Base-by-base conservation (phyloP, 75 land plant genomes). In the Chamaecyparis obtusa region DNA sequence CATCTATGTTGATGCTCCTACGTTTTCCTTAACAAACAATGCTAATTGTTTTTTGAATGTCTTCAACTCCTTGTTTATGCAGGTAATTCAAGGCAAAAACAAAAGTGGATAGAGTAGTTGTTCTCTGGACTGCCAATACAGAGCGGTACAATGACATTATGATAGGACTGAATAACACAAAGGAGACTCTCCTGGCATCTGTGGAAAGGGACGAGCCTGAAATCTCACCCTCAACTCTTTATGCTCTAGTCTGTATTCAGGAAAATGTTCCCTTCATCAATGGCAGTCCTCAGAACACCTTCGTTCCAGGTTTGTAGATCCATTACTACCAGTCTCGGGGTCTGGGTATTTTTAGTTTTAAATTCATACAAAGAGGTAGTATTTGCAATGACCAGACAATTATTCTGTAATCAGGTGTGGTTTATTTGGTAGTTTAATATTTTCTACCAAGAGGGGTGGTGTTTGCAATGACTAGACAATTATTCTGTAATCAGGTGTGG, bases 271-370 rank as follows among this genome's bases (percentile, higher is more conserved):
- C 99, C 39, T 97, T 95, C 92, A 94, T 97, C 91, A 97, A 97
- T 86, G 99, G 98, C 56, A 97, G 99, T 91, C 99, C 99, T 15
- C 99, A 97, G 86, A 97, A 97, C 87, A 97, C 99, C 44, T 97
- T 97, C 84, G 98, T 97, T 33, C 99, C 99, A 84, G 99, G 99
- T 97, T 10, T 13, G 86, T 44, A 35, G 56, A 13, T 43, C 14
- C 35, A 39, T 37, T 51, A 16, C 37, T 71, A 13, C 51, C 9
- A 48, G 11, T 9, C 51, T 48, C 1, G 13, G 9, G 51, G 51
- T 48, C 51, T 48, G 48, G 48, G 3, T 48, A 9, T 48, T 0
- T 10, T 10, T 48, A 48, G 51, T 48, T 48, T 48, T 9, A 48
- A 48, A 48, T 48, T 48, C 10, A 10, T 48, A 9, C 74, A 2